Conservation (phyloP, 495 filamentous ascomycete species). For the Chlorociboria aeruginascens region DNA sequence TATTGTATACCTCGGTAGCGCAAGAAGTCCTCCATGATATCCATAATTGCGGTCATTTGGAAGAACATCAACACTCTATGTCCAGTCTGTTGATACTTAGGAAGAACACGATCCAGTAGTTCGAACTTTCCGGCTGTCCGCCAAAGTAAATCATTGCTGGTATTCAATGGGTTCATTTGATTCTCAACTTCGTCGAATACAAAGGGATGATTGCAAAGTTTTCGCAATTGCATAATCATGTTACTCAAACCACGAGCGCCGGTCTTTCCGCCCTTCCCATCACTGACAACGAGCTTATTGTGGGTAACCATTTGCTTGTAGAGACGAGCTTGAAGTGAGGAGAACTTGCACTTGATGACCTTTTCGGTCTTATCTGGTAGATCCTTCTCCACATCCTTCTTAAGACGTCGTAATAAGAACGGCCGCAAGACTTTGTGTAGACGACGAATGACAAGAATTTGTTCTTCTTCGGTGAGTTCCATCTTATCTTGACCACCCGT, state of each 20-base stretch:
- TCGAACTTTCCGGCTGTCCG: slow-evolving; percentile 96
- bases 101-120: slow-evolving; percentile 79
- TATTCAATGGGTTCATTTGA: slow-evolving; percentile 83
- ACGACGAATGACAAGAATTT: slow-evolving; percentile 94
- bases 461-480: slow-evolving; percentile 98
- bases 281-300: slow-evolving; percentile 86
- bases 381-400: slow-evolving; percentile 99
- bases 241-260: slow-evolving; percentile 93
- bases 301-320: slow-evolving; percentile 95
- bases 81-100: slow-evolving; percentile 78
- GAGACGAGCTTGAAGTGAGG: slow-evolving; percentile 79
- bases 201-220: slow-evolving; percentile 98
- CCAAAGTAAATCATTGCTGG: slow-evolving; percentile 89
- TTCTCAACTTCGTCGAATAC: slow-evolving; percentile 97
- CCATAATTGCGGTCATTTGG: slow-evolving; percentile 99
- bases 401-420: slow-evolving; percentile 94
- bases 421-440: slow-evolving; percentile 95
- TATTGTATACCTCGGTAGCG: slow-evolving; percentile 72
- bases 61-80: slow-evolving; percentile 99
- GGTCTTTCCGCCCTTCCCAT: slow-evolving; percentile 92
- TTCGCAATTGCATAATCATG: slow-evolving; percentile 99
- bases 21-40: slow-evolving; percentile 99
- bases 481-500: slow-evolving; percentile 97
- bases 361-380: slow-evolving; percentile 96
- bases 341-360: slow-evolving; percentile 98